Conservation (phyloP, 352 stramenopile genomes). For the Phytopythium helicoides region DNA sequence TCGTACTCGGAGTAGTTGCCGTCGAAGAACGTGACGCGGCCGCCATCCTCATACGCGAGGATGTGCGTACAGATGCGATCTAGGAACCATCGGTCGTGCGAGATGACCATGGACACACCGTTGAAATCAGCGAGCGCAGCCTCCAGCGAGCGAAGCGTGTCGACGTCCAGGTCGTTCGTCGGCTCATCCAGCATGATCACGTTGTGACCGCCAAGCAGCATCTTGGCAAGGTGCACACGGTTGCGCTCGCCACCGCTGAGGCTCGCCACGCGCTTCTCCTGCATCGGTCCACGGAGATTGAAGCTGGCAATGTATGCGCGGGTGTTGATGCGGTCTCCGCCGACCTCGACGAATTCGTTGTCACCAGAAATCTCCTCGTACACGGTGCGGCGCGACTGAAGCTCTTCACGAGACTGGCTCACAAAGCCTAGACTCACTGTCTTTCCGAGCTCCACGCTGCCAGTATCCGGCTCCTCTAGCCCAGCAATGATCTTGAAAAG, state of each 20-base stretch:
- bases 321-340: slow-evolving; percentile 77
- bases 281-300: slow-evolving; percentile 79
- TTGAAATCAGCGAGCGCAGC: slow-evolving; percentile 83
- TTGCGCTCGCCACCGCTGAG: slow-evolving; percentile 84
- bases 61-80: slow-evolving; percentile 92
- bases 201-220: slow-evolving; percentile 81
- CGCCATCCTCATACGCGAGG: slow-evolving; percentile 76
- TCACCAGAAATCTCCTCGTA: slow-evolving; percentile 87
- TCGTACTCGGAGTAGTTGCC: slow-evolving; percentile 89
- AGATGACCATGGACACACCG: slow-evolving; percentile 95
- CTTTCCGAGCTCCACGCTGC: slow-evolving; percentile 68
- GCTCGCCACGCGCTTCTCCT: slow-evolving; percentile 78
- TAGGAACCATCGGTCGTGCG: slow-evolving; percentile 96
- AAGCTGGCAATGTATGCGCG: slow-evolving; percentile 86
- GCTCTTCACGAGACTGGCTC: slow-evolving; percentile 73
- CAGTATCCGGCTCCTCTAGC: slow-evolving; percentile 84
- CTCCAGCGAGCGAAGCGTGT: slow-evolving; percentile 87
- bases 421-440: slow-evolving; percentile 79
- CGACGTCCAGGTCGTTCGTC: slow-evolving; percentile 86
- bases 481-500: slow-evolving; percentile 96
- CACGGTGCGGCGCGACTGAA: slow-evolving; percentile 58
- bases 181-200: slow-evolving; percentile 88
- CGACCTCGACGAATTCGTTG: slow-evolving; percentile 81
- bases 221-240: slow-evolving; percentile 84
- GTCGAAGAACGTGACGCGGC: slow-evolving; percentile 77